phyloP scores from a whole-genome alignment of 805 yeast genomes.

The Candida insectorum region DNA sequence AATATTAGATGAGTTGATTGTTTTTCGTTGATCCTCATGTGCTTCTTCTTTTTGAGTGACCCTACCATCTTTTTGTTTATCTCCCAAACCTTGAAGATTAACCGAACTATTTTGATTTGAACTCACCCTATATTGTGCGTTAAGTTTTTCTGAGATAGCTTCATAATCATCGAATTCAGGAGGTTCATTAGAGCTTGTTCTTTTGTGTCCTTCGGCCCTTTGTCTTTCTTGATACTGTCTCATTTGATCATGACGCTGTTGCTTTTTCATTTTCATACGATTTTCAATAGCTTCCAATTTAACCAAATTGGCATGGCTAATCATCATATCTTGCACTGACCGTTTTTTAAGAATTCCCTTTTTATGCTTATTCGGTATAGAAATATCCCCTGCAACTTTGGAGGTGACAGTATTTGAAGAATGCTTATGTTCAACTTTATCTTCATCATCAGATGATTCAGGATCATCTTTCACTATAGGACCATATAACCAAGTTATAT shows the following conservation, averaged over 20 bases:
- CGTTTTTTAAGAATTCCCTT: conserved; percentile 89
- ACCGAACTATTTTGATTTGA: conserved; percentile 18
- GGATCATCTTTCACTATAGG: conserved; percentile 60
- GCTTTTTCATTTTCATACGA: conserved; percentile 28
- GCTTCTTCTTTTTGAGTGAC: conserved; percentile 1
- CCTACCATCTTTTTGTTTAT: not conserved
- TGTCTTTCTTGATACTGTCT: conserved; percentile 5
- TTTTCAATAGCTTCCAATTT: conserved; percentile 40
- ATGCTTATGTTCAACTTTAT: conserved; percentile 10
- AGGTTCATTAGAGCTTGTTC: conserved; percentile 21
- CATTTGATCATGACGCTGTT: conserved; percentile 18
- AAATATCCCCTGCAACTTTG: conserved; percentile 45
- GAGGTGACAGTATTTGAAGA: conserved; percentile 34
- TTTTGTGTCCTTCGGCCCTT: conserved; percentile 8
- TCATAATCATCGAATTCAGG: conserved; percentile 43
- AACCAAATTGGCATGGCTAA: conserved; percentile 51
- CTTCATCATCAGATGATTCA: conserved; percentile 17
- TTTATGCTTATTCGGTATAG: conserved; percentile 23
- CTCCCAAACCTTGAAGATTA: conserved; percentile 16
- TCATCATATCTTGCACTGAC: conserved; percentile 77
- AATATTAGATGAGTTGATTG: not conserved
- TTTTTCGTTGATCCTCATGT: not conserved
- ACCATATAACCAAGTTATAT: conserved; percentile 97
- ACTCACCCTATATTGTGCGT: conserved; percentile 32
- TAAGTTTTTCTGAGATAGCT: conserved; percentile 41